Evolutionary conservation across 805 yeast species (phyloP), one percentile per base, ranked within the genome.

Genomic region (Zygoascus bituminiphila): DNA sequence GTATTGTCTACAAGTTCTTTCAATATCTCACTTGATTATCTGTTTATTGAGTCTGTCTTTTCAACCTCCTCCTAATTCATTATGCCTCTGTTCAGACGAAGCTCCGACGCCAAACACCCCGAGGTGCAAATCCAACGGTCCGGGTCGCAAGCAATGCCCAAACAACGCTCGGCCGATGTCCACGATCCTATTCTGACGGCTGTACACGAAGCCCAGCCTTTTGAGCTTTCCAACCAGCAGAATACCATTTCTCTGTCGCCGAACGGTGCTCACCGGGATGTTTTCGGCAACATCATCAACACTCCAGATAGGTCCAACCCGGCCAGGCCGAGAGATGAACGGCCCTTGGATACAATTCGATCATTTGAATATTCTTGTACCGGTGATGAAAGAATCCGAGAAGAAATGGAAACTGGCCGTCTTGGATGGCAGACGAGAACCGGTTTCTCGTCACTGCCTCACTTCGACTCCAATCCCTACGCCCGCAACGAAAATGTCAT

Each of bases 271-370:
- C 61, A 80, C 58, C 78, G 77, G 57, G 99, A 93, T 64, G 80
- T 87, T 39, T 91, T 89, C 65, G 99, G 99, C 19, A 77, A 77
- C 51, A 79, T 82, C 5, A 93, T 93, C 59, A 62, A 62, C 2
- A 79, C 78, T 54, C 85, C 94, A 6, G 99, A 93, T 64, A 74
- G 84, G 57, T 87, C 95, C 35, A 93, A 93, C 63, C 99, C 99
- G 24, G 82, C 96, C 5, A 77, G 99, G 60, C 69, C 84, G 19
- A 78, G 98, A 66, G 91, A 89, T 65, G 99, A 93, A 68, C 79
- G 99, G 60, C 99, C 99, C 3, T 71, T 93, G 59, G 99, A 94
- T 65, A 93, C 99, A 1, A 89, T 93, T 60, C 76, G 98, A 58
- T 75, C 86, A 4, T 93, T 93, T 67, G 98, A 93, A 71, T 93